phyloP scores from a whole-genome alignment of 2,329 filamentous ascomycete genomes.

The Coniochaeta ligniaria region DNA sequence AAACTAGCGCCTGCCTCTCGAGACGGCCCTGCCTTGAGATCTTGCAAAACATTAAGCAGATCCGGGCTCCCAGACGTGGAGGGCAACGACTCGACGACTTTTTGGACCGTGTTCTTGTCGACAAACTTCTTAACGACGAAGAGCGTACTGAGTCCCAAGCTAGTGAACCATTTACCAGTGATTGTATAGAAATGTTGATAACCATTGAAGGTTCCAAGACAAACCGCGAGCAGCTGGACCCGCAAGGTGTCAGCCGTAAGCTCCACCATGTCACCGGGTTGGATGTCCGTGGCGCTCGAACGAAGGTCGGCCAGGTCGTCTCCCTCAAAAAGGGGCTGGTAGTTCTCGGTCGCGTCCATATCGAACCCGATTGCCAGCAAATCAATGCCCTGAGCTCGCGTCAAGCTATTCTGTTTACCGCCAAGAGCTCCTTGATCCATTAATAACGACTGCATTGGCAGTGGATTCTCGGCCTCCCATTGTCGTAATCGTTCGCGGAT shows the following conservation, averaged over 20 bases:
- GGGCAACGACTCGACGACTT: slow-evolving; percentile 31
- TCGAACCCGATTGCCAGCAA: slow-evolving; percentile 16
- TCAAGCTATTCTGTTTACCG: slow-evolving; percentile 24
- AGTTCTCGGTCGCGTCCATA: slow-evolving; percentile 5
- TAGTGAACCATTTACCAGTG: slow-evolving; percentile 43
- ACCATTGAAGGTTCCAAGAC: slow-evolving; percentile 42
- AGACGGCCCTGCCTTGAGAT: slow-evolving; percentile 31
- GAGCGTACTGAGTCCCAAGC: slow-evolving; percentile 31
- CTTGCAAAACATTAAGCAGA: slow-evolving; percentile 28
- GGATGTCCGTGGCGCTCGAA: slow-evolving; percentile 20
- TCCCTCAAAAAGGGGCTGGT: slow-evolving; percentile 23
- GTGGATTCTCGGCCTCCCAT: slow-evolving; percentile 32
- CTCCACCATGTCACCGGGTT: slow-evolving; percentile 45
- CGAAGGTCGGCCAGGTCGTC: slow-evolving; percentile 29
- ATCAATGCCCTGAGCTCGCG: slow-evolving; percentile 23
- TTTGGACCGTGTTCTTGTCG: slow-evolving; percentile 29
- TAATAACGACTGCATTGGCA: slow-evolving; percentile 13
- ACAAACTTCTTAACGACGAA: slow-evolving; percentile 45
- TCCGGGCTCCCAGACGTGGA: slow-evolving; percentile 17
- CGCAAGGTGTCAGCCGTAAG: slow-evolving; percentile 16
- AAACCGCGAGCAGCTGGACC: slow-evolving; percentile 42
- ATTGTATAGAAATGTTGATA: slow-evolving; percentile 47
- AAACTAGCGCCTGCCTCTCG: slow-evolving; percentile 33
- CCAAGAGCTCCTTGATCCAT: slow-evolving; percentile 20
- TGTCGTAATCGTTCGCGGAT: slow-evolving; percentile 33